Base-by-base conservation (phyloP, 768 basidiomycete species). In the Strobilomyces confusus region DNA sequence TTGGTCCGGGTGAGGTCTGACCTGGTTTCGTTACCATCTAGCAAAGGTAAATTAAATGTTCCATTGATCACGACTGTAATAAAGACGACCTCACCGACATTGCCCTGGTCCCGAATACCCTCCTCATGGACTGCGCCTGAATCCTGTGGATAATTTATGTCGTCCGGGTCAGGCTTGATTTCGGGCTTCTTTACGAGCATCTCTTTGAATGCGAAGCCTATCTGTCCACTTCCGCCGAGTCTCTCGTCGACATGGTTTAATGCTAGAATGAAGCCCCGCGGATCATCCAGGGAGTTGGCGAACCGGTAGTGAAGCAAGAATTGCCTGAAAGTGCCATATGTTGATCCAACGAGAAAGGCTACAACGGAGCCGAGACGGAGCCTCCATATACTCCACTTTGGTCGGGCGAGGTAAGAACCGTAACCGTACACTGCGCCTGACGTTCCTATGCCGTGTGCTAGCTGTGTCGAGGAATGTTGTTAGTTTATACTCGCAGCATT, bases 321-420 rank as follows among this genome's bases (percentile, higher is more conserved):
- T 20, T 67, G 69, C 47, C 61, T 64, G 55, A 69, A 54, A 38
- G 62, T 63, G 36, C 75, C 74, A 42, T 66, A 72, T n/a, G 67
- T 55, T 38, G 62, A 61, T 25, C 75, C 74, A 1, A 49, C 43
- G 2, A 64, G 43, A 30, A 65, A 68, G 12, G 63, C 69, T 43
- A 56, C 59, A 6, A 60, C 50, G 5, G 63, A 57, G 20, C 63
- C 54, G 14, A 69, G 49, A 52, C 59, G 55, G 17, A 70, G 54
- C 23, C 69, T 66, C 58, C 59, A 49, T 13, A 37, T 7, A 41
- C 61, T 59, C 63, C 70, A 67, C 32, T 58, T 64, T n/a, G 70
- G 66, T 11, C 69, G 68, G 9, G 60, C 48, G 40, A 64, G 37
- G 45, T 53, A 59, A 26, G 56, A 60, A 20, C 65, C 68, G 50